Conservation (phyloP, 768 basidiomycete genomes). For the Cystoderma amianthinum region DNA sequence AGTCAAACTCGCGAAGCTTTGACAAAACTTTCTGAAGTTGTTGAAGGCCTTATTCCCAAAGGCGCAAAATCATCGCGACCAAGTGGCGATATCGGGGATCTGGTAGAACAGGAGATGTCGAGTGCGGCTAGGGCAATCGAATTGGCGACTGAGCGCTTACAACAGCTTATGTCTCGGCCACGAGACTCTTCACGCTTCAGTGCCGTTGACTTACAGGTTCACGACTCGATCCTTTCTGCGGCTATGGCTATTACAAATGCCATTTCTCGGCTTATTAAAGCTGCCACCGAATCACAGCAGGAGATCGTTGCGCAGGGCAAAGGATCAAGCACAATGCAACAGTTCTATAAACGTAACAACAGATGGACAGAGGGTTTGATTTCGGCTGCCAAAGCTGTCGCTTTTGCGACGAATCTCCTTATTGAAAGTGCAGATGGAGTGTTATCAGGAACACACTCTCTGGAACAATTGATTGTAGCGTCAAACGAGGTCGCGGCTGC, state of each 20-base stretch:
- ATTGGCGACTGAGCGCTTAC: slow-evolving; percentile 81
- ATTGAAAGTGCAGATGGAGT: slow-evolving; percentile 99
- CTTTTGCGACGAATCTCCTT: slow-evolving; percentile 90
- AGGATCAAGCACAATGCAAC: slow-evolving; percentile 86
- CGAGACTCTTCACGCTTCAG: slow-evolving; percentile 83
- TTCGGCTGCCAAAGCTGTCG: slow-evolving; percentile 95
- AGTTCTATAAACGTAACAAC: slow-evolving; percentile 99
- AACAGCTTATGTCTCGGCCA: slow-evolving; percentile 87
- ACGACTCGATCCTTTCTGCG: slow-evolving; percentile 92
- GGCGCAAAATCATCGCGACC: slow-evolving; percentile 67
- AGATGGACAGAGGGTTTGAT: slow-evolving; percentile 99
- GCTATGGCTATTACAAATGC: slow-evolving; percentile 95
- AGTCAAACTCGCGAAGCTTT: slow-evolving; percentile 79
- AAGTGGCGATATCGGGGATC: slow-evolving; percentile 91
- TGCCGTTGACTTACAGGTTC: slow-evolving; percentile 91
- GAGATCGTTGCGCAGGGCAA: slow-evolving; percentile 96
- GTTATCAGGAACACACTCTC: slow-evolving; percentile 89
- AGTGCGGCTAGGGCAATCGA: slow-evolving; percentile 92
- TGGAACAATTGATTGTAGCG: slow-evolving; percentile 99
- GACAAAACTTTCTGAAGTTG: slow-evolving; percentile 76
- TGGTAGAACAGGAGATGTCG: slow-evolving; percentile 96
- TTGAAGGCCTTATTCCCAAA: slow-evolving; percentile 85
- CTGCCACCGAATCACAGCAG: slow-evolving; percentile 96
- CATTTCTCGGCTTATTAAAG: slow-evolving; percentile 90
- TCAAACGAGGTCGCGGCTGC: slow-evolving; percentile 98